Conservation (phyloP, 345 rosid species). For the Pistacia integerrima region DNA sequence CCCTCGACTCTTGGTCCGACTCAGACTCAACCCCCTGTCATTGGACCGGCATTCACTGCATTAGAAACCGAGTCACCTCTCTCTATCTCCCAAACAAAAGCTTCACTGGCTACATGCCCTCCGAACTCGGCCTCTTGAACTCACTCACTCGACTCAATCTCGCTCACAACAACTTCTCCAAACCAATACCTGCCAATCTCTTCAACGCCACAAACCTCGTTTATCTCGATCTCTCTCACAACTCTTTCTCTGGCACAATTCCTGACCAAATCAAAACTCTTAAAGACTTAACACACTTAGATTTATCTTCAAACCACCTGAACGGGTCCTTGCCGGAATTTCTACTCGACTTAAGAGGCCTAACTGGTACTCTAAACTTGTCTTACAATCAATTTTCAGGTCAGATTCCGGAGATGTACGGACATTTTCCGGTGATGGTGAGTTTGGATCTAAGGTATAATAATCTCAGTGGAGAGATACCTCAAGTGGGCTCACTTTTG, state of each 20-base stretch:
- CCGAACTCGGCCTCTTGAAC: constrained; percentile 78
- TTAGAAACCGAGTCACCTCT: constrained; percentile 59
- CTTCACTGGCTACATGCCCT: constrained; percentile 81
- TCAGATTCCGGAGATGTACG: constrained; percentile 70
- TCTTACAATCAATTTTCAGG: constrained; percentile 74
- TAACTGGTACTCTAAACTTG: constrained; percentile 74
- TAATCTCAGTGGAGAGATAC: constrained; percentile 83
- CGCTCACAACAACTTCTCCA: constrained; percentile 66
- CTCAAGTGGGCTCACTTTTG: constrained; percentile 75
- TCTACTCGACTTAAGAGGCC: constrained; percentile 55
- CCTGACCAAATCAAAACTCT: constrained; percentile 55
- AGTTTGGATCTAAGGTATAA: constrained; percentile 86
- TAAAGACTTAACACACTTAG: constrained; percentile 55
- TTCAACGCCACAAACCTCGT: constrained; percentile 53
- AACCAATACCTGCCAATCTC: constrained; percentile 58
- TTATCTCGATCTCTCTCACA: constrained; percentile 69
- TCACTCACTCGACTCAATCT: constrained; percentile 63
- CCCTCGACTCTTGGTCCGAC: constrained; percentile 67
- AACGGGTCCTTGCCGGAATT: constrained; percentile 74
- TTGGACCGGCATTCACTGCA: constrained; percentile 77
- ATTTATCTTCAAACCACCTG: constrained; percentile 70
- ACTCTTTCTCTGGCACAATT: constrained; percentile 67
- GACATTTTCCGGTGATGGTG: constrained; percentile 65
- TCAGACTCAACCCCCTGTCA: constrained; percentile 77
- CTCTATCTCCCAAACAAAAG: constrained; percentile 53